These are phyloP conservation scores for Phytophthora hibernalis DNA, from an alignment of 352 stramenopile species.

Conservation along the genomic window DNA sequence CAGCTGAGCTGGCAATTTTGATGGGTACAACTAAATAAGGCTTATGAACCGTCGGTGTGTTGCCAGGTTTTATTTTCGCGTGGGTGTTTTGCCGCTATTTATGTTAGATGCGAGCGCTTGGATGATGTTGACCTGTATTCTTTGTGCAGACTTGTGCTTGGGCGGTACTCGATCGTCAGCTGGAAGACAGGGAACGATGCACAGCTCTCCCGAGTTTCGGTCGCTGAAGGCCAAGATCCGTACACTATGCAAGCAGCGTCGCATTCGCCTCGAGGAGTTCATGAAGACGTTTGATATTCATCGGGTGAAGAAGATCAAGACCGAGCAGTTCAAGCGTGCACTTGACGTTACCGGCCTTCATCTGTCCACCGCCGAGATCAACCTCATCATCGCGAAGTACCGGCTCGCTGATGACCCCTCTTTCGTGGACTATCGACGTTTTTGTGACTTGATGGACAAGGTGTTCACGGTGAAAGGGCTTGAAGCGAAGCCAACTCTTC, in stretches of 20 bases:
- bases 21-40: slow-evolving; percentile 36
- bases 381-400: slow-evolving; percentile 74
- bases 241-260: slow-evolving; percentile 81
- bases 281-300: slow-evolving; percentile 91
- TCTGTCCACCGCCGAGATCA: slow-evolving; percentile 58
- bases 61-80: slow-evolving; percentile 32
- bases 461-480: slow-evolving; percentile 82
- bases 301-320: slow-evolving; percentile 84
- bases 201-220: slow-evolving; percentile 77
- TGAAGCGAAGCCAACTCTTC: slow-evolving; percentile 55
- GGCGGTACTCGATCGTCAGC: neutral
- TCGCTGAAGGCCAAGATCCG: slow-evolving; percentile 85
- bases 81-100: slow-evolving; percentile 44
- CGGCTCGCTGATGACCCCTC: slow-evolving; percentile 59
- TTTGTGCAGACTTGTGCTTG: neutral
- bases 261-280: slow-evolving; percentile 86
- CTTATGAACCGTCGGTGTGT: slow-evolving; percentile 25
- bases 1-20: slow-evolving; percentile 34
- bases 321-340: slow-evolving; percentile 83
- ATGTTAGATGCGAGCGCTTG: slow-evolving; percentile 18
- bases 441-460: slow-evolving; percentile 89
- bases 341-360: slow-evolving; percentile 81
- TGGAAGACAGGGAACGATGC: slow-evolving; percentile 42
- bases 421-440: slow-evolving; percentile 83
- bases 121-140: neutral